These are phyloP conservation scores for Bipolaris zeicola DNA, from an alignment of 2,329 filamentous ascomycete species.

Conservation along the genomic window DNA sequence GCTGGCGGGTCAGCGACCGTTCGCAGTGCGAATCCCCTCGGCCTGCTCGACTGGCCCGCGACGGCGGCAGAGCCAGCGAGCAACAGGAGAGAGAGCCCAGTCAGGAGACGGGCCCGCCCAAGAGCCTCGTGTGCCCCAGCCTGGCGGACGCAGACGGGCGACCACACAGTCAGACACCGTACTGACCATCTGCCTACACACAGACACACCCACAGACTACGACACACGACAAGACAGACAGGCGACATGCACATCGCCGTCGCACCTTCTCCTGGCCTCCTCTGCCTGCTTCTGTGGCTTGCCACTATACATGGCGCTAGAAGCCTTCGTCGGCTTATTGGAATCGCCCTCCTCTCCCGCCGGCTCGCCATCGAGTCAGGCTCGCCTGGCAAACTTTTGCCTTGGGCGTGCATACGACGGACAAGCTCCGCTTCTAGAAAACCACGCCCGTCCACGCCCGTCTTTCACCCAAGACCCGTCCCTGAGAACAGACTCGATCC, in stretches of 20 bases:
- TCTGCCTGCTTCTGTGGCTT: slow-evolving; percentile 9
- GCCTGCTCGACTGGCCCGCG: slow-evolving; percentile 8
- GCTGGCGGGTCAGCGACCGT: slow-evolving; percentile 24
- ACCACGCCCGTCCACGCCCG: not conserved
- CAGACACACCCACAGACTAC: too few relatives aligned
- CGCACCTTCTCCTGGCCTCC: slow-evolving; percentile 8
- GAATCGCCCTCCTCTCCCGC: slow-evolving; percentile 6
- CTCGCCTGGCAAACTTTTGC: slow-evolving; percentile 20
- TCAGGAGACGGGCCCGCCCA: slow-evolving; percentile 6
- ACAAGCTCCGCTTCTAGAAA: slow-evolving; percentile 12
- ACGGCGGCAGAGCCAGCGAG: not conserved
- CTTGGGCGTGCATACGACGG: slow-evolving; percentile 12
- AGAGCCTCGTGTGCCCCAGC: too few relatives aligned
- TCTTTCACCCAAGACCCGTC: not conserved
- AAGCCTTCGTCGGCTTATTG: slow-evolving; percentile 24
- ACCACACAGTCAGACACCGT: too few relatives aligned
- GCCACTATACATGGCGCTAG: slow-evolving; percentile 25
- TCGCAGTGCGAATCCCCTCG: slow-evolving; percentile 23
- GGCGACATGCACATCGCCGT: not conserved
- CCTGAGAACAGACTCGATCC: not conserved
- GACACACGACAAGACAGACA: slow-evolving; percentile 1
- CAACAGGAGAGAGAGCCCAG: not conserved
- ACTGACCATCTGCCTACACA: too few relatives aligned
- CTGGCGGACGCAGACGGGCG: not conserved
- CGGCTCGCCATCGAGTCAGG: slow-evolving; percentile 23